Conservation (phyloP, 2,329 filamentous ascomycete species). For the Amylocarpus encephaloides region DNA sequence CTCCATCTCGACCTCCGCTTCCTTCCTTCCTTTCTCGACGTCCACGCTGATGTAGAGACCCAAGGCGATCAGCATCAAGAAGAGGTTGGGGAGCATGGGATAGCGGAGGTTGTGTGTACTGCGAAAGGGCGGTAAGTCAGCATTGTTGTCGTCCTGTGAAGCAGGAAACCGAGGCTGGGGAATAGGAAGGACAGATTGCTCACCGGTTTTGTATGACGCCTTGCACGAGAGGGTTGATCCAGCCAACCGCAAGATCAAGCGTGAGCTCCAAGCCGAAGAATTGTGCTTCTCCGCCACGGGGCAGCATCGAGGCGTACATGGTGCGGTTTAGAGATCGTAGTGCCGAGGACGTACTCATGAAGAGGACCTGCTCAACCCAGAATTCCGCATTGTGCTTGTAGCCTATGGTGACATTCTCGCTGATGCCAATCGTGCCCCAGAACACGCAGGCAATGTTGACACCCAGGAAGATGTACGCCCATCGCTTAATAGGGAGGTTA, state of each 20-base stretch:
- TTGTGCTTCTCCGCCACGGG: constrained; percentile 2
- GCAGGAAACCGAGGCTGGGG: no score
- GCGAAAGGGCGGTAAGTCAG: no score
- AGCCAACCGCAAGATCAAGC: constrained; percentile 5
- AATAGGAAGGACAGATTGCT: no score
- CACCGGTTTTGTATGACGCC: constrained; percentile 3
- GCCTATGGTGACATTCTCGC: constrained; percentile 1
- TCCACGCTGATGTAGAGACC: constrained; percentile 1
- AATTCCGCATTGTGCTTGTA: constrained; percentile 3
- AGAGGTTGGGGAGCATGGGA: constrained; percentile 2
- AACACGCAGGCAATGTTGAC: constrained; percentile 1
- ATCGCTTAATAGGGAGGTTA: constrained; percentile 5
- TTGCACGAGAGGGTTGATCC: constrained; percentile 4
- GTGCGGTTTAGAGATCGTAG: constrained; percentile 1
- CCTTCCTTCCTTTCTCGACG: constrained; percentile 1
- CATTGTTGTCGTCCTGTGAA: no score
- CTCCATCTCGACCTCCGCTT: constrained; percentile 3
- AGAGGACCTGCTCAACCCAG: constrained; percentile 4
- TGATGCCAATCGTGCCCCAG: constrained; percentile 4
- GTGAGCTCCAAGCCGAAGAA: constrained; percentile 5
- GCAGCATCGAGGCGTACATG: constrained; percentile 3
- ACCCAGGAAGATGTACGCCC: constrained; percentile 1
- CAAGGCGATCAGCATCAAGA: not conserved
- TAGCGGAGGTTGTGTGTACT: constrained; percentile 2
- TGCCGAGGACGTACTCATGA: not conserved